These are phyloP conservation scores for Nakazawaea peltata DNA, from an alignment of 805 yeast species.

Conservation along the genomic window DNA sequence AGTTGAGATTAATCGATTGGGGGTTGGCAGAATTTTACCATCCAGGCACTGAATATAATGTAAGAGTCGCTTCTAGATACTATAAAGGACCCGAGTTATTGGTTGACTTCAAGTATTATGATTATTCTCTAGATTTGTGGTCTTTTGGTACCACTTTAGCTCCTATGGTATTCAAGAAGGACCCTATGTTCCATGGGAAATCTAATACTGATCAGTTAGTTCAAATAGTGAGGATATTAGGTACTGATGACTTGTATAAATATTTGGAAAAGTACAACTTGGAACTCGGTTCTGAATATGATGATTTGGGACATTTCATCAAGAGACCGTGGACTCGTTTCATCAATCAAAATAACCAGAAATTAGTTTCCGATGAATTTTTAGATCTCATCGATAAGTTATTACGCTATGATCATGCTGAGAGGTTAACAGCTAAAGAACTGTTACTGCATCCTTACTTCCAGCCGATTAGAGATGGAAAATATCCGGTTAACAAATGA, in stretches of 20 bases:
- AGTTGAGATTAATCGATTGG: slow-evolving; percentile 85
- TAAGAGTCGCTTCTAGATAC: slow-evolving; percentile 87
- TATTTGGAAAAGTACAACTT: slow-evolving; percentile 70
- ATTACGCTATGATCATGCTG: slow-evolving; percentile 78
- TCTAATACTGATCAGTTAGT: slow-evolving; percentile 88
- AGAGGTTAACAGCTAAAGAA: slow-evolving; percentile 80
- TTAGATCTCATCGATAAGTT: slow-evolving; percentile 67
- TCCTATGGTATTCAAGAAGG: slow-evolving; percentile 81
- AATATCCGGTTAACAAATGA: slow-evolving; percentile 34
- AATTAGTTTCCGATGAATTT: slow-evolving; percentile 43
- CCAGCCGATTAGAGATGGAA: slow-evolving; percentile 75
- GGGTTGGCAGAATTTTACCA: slow-evolving; percentile 94
- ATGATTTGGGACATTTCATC: slow-evolving; percentile 59
- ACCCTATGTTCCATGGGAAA: slow-evolving; percentile 88
- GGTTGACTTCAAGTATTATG: slow-evolving; percentile 81
- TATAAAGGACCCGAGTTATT: slow-evolving; percentile 91
- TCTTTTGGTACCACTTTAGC: slow-evolving; percentile 91
- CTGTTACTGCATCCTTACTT: slow-evolving; percentile 75
- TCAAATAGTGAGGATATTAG: slow-evolving; percentile 80
- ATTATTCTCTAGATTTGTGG: slow-evolving; percentile 90
- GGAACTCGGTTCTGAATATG: slow-evolving; percentile 65
- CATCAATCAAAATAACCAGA: slow-evolving; percentile 43
- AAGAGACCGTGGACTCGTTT: slow-evolving; percentile 64
- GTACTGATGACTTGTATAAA: slow-evolving; percentile 68
- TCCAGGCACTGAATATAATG: slow-evolving; percentile 82